Evolutionary conservation across 2,329 filamentous ascomycete species (phyloP), one percentile per base, ranked within the genome.

Genomic region (Botrytis cinerea): DNA sequence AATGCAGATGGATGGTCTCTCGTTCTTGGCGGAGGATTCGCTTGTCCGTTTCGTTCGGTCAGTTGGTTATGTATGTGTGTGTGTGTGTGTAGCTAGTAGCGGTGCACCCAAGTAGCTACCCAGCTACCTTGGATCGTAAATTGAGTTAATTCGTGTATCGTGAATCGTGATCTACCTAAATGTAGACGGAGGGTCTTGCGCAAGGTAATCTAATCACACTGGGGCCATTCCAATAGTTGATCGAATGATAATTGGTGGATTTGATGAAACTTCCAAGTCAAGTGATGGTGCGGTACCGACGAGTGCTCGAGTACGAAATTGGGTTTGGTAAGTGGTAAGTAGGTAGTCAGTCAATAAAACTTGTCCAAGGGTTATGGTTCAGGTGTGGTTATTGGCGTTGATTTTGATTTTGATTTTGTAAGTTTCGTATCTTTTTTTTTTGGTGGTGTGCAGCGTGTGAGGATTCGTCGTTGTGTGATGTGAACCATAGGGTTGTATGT

Each of bases 211-310:
- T 7, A 48, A 35, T 35, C 43, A 66, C 43, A 66, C 28, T 35
- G 45, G 62, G 62, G 28, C 1, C 20, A 28, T 2, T 8, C 22
- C 16, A 48, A 35, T 25, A 22, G 20, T 16, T 35, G 28, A 35
- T 14, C n/a, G 45, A 38, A 66, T 18, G 45, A 7, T 38, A n/a
- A 66, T 66, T 66, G 63, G 63, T 66, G 63, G 63, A 51, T 51
- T n/a, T 12, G 28, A 51, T 48, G 45, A 66, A 38, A 66, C 45
- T 48, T 66, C 32, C 63, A 51, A 48, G 63, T 66, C 63, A 66
- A 66, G 63, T 66, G 63, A 48, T 51, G 28, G 20, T 35, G 62
- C 51, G 14, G 51, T n/a, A 32, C 45, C 46, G 28, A 45, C 46
- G 32, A 48, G 28, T 66, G 60, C 60, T 62, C 25, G 38, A 62